Evolutionary conservation across 768 basidiomycete genomes (phyloP), one percentile per base, ranked within the genome.

Genomic region (Mycena leptocephala): DNA sequence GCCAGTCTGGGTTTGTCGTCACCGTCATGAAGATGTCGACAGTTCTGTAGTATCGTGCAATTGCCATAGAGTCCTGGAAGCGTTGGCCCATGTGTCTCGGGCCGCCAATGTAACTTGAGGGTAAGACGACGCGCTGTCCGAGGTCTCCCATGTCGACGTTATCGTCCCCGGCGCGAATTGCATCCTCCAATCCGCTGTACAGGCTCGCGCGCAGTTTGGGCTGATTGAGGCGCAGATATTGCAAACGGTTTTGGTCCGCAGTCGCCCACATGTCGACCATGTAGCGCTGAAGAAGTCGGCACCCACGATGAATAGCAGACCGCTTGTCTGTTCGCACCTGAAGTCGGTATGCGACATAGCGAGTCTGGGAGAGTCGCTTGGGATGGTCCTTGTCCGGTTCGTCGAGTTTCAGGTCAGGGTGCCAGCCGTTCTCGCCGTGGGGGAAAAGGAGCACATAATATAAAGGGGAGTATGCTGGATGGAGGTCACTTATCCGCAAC

Each of bases 1-100:
- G 79, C 91, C 91, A 92, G 0, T 81, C 63, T 0, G 89, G 88
- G 83, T 92, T 92, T 11, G 85, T 82, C 10, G 90, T 92, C 82
- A 91, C 86, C 0, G 90, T 92, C 0, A 92, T 66, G 55, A 92
- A 91, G 1, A 91, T 74, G 63, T 91, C 88, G 11, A 85, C 79
- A 5, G 85, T 86, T 1, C 77, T 74, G 55, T 79, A 87, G 39
- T 83, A 77, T 0, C 85, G 78, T 11, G 83, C 85, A 32, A 92
- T 82, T 0, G 91, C 89, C 81, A 91, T 75, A 0, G 84, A 80
- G 48, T 89, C 86, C 26, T 87, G 84, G 24, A 84, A 84, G 0
- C 80, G 78, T 43, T 85, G 81, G 0, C 83, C 78, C 85, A 88
- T 88, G 37, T 86, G 78, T 4, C 79, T 37, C 9, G 85, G n/a